Evolutionary conservation across 345 rosid genomes (phyloP).

Genomic region (Murraya paniculata): DNA sequence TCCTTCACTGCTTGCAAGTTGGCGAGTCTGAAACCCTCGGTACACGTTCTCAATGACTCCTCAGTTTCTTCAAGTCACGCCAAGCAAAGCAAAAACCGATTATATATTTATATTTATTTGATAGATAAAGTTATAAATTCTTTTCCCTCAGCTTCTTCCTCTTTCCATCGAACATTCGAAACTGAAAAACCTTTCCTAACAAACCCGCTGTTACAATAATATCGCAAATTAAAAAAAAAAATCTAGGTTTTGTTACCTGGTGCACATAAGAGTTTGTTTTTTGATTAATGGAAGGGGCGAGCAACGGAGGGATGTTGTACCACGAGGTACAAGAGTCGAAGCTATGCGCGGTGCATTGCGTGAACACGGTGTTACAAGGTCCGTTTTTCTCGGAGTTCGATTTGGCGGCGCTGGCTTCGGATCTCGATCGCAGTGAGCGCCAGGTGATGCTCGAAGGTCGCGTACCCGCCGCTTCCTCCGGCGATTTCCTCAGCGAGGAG

Average conservation of each 20-base stretch:
- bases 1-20: not conserved
- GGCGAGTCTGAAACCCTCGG: not conserved
- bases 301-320: constrained; percentile 97
- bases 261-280: constrained; percentile 9
- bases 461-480: constrained; percentile 29
- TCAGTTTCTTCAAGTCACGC: not conserved
- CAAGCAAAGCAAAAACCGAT: not conserved
- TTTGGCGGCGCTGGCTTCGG: constrained; percentile 90
- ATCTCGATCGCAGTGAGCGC: constrained; percentile 82
- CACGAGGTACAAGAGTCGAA: constrained; percentile 98
- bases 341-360: constrained; percentile 99
- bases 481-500: constrained; percentile 76
- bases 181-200: not conserved
- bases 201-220: not conserved
- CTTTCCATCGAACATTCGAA: not conserved
- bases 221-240: not conserved
- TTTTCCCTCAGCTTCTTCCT: not conserved
- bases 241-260: not conserved
- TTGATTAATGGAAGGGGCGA: constrained; percentile 59
- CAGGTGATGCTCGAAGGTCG: constrained; percentile 56
- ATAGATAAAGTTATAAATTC: not conserved
- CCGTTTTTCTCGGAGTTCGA: constrained; percentile 96
- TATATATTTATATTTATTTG: not conserved
- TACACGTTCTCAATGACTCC: not conserved
- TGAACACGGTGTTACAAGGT: constrained; percentile 90